A percentile compares a stretch with the other conserved stretches of the same genome.
phyloP scores from a whole-genome alignment of 768 basidiomycete species.

The Gymnopilus junonius region DNA sequence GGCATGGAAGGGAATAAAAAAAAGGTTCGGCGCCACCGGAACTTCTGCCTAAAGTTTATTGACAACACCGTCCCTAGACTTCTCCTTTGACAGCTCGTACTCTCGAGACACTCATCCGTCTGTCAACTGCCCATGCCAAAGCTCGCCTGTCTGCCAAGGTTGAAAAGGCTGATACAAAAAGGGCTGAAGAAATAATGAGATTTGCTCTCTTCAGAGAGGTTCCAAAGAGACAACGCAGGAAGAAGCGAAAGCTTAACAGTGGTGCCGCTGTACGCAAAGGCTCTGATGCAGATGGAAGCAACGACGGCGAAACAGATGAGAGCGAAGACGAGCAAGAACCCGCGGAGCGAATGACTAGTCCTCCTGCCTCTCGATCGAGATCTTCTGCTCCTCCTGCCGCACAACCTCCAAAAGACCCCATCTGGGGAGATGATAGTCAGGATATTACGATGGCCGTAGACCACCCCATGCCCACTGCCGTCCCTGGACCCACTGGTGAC shows the following conservation, averaged over 20 bases:
- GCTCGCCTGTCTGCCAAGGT: slow-evolving; percentile 87
- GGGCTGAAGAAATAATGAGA: slow-evolving; percentile 93
- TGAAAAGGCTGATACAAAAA: slow-evolving; percentile 81
- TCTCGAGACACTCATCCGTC: slow-evolving; percentile 96
- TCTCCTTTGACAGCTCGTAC: slow-evolving; percentile 98
- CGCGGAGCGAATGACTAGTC: slow-evolving; percentile 55
- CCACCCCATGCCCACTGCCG: slow-evolving; percentile 35
- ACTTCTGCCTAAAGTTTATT: background rate
- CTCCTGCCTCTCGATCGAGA: slow-evolving; percentile 36
- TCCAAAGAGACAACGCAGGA: slow-evolving; percentile 76
- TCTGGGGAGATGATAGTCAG: slow-evolving; percentile 72
- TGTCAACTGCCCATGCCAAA: slow-evolving; percentile 98
- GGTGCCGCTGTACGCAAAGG: slow-evolving; percentile 58
- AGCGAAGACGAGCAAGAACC: slow-evolving; percentile 42
- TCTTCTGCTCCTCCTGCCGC: slow-evolving; percentile 28
- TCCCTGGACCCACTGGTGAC: slow-evolving; percentile 38
- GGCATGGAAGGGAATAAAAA: slow-evolving; percentile 89
- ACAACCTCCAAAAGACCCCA: slow-evolving; percentile 51
- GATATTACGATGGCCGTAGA: slow-evolving; percentile 65
- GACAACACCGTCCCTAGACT: slow-evolving; percentile 58
- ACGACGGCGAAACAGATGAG: slow-evolving; percentile 41
- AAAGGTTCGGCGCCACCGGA: slow-evolving; percentile 53
- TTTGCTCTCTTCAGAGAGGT: slow-evolving; percentile 99
- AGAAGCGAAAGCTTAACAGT: slow-evolving; percentile 86
- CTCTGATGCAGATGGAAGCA: slow-evolving; percentile 47